Conservation (phyloP, 2,329 filamentous ascomycete genomes). For the Cadophora gregata region DNA sequence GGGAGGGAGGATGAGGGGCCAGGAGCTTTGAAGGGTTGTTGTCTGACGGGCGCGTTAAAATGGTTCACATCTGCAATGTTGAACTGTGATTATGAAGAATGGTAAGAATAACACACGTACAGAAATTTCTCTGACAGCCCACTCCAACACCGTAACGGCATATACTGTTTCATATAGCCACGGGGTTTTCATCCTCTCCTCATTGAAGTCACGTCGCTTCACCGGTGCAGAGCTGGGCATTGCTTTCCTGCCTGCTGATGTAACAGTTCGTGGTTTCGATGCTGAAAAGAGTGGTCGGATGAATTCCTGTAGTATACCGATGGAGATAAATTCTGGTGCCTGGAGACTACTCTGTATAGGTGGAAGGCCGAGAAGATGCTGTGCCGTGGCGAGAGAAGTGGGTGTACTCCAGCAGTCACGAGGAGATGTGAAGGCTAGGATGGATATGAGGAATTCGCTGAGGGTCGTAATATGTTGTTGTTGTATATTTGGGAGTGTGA, state of each 20-base stretch:
- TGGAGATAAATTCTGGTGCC: slow-evolving; percentile 52
- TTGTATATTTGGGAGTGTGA: not conserved
- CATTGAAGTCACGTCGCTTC: slow-evolving; percentile 46
- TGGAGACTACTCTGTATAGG: slow-evolving; percentile 22
- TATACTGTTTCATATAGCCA: slow-evolving; percentile 65
- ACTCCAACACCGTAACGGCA: slow-evolving; percentile 63
- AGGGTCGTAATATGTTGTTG: not conserved
- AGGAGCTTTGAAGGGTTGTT: slow-evolving; percentile 58
- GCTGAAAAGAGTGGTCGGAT: slow-evolving; percentile 72
- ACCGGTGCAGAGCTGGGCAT: slow-evolving; percentile 51
- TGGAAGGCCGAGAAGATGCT: slow-evolving; percentile 42
- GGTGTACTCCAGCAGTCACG: slow-evolving; percentile 49
- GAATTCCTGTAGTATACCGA: slow-evolving; percentile 64
- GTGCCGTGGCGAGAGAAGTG: slow-evolving; percentile 43
- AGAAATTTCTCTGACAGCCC: slow-evolving; percentile 60
- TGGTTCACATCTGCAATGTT: slow-evolving; percentile 8
- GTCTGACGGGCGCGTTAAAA: slow-evolving; percentile 42
- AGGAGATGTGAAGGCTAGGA: slow-evolving; percentile 45
- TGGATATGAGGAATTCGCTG: slow-evolving; percentile 40
- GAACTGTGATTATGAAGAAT: too few species aligned
- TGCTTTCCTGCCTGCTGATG: slow-evolving; percentile 61
- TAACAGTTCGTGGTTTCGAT: slow-evolving; percentile 59
- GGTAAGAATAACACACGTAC: slow-evolving; percentile 46
- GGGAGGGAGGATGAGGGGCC: slow-evolving; percentile 73
- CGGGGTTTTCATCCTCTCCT: slow-evolving; percentile 55